Conservation (phyloP, 345 rosid species). For the Raphanus sativus region DNA sequence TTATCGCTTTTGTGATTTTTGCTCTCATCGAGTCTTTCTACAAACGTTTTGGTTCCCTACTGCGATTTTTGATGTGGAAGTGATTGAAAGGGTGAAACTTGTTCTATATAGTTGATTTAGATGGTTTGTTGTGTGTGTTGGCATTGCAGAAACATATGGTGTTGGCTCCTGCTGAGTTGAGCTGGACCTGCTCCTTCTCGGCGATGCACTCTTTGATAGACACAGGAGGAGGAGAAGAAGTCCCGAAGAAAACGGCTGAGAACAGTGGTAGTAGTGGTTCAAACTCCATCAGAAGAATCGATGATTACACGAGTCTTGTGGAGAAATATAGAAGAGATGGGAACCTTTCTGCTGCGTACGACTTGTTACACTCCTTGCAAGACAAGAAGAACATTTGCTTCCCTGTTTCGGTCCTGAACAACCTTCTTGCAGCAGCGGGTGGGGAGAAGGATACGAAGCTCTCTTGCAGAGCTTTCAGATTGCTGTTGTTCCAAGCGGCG, state of each 20-base stretch:
- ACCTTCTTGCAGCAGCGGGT: conserved; percentile 44
- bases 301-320: conserved; percentile 39
- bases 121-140: no score
- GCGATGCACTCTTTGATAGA: conserved; percentile 40
- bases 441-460: conserved; percentile 25
- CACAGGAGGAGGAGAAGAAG: conserved; percentile 33
- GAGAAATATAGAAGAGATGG: conserved; percentile 51
- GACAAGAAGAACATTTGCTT: conserved; percentile 45
- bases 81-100: no score
- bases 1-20: no score
- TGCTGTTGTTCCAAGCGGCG: conserved; percentile 16
- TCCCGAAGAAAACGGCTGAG: conserved; percentile 36
- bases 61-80: no score
- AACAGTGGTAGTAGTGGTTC: conserved; percentile 23
- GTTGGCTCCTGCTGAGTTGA: conserved; percentile 36
- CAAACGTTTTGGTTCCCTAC: neutral
- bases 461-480: conserved; percentile 32
- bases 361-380: conserved; percentile 45
- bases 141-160: conserved; percentile 52
- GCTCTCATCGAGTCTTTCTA: conserved; percentile 5
- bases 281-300: conserved; percentile 30
- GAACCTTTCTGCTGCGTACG: conserved; percentile 48
- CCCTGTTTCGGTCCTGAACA: conserved; percentile 34
- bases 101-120: no score
- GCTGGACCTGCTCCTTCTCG: conserved; percentile 17